phyloP scores from a whole-genome alignment of 371 early-diverging fungal species.

The Rhizopus sp. region DNA sequence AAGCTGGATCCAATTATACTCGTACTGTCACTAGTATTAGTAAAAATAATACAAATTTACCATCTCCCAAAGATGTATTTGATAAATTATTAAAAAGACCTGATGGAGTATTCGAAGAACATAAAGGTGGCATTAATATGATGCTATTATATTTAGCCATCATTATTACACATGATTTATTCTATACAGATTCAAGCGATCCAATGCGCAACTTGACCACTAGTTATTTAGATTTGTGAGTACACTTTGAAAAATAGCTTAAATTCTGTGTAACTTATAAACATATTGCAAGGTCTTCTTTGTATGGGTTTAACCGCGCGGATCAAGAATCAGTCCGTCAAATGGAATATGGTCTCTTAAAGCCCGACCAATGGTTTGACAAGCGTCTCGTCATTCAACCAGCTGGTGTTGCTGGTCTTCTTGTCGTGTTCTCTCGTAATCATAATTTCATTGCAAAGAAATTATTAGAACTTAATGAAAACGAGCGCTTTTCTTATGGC shows the following conservation, averaged over 20 bases:
- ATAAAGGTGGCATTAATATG: constrained; percentile 44
- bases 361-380: constrained; percentile 56
- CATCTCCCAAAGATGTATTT: constrained; percentile 36
- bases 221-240: constrained; percentile 51
- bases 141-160: constrained; percentile 49
- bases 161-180: constrained; percentile 60
- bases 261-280: not conserved
- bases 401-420: constrained; percentile 44
- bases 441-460: constrained; percentile 56
- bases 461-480: constrained; percentile 46
- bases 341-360: constrained; percentile 43
- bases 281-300: constrained; percentile 22
- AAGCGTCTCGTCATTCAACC: constrained; percentile 50
- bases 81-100: constrained; percentile 39
- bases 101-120: constrained; percentile 34
- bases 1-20: constrained; percentile 43
- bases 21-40: constrained; percentile 34
- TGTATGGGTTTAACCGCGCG: constrained; percentile 48
- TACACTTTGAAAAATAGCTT: not conserved
- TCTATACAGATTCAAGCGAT: constrained; percentile 41
- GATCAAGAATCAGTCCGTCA: constrained; percentile 46
- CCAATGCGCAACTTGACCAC: constrained; percentile 48
- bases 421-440: constrained; percentile 55
- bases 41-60: constrained; percentile 27
- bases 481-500: constrained; percentile 40